Evolutionary conservation across 2,329 filamentous ascomycete species (phyloP), one percentile per base, ranked within the genome.

Genomic region (Sporothrix pallida): DNA sequence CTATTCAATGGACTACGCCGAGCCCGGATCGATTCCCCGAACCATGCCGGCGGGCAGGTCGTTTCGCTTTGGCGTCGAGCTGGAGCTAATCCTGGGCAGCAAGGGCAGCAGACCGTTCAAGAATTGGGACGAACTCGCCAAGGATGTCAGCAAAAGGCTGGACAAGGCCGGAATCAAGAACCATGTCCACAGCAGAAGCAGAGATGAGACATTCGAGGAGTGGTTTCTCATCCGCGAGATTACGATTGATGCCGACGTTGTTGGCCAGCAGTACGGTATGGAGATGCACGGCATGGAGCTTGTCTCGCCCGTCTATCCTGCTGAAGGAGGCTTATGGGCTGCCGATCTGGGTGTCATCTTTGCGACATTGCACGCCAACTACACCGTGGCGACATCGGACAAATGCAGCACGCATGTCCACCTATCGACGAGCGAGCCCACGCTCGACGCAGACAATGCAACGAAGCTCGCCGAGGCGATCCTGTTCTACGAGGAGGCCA

Each of bases 321-420:
- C 79, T 12, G 60, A 74, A 17, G 60, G 74, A 17, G 76, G 76
- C 37, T 72, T 75, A 56, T 83, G 81, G 81, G 76, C 75, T 1
- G 46, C 76, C n/a, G 77, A 81, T 52, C 76, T 82, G 15, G 72
- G 76, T 9, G 74, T 73, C 75, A 79, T 83, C 72, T 83, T 82
- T 76, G 67, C 74, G 26, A 73, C 77, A 3, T 73, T 82, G 2
- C 76, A 78, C 31, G 60, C 68, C 10, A 72, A 75, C 31, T 83
- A 80, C 71, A 63, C 62, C 13, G 10, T 83, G 13, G 67, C 75
- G 15, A 68, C 74, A 0, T 79, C 80, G 9, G 20, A 77, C 1
- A 76, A 80, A 67, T 82, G 81, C 77, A 81, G 81, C 75, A 83
- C 82, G 1, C 82, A 83, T 76, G 77, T 83, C 46, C 82, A 83